Evolutionary conservation across 78 protist species (phyloP).

Genomic region (Dictyostelium firmibasis): DNA sequence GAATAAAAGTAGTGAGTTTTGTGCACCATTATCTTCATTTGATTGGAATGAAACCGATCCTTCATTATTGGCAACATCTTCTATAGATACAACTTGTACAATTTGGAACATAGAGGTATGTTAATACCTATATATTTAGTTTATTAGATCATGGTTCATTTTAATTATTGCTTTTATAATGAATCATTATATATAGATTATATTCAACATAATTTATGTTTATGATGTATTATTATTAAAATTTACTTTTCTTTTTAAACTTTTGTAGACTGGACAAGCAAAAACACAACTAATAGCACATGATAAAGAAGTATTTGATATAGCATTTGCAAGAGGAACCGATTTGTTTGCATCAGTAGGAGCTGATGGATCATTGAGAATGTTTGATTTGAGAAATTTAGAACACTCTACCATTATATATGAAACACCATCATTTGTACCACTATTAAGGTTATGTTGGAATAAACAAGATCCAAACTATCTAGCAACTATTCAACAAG

Average conservation of each 20-base stretch:
- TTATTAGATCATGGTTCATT: no score
- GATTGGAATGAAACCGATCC: conserved; percentile 98
- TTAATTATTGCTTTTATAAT: background rate
- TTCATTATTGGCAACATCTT: conserved; percentile 92
- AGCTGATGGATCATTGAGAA: conserved; percentile 97
- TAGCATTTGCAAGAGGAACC: conserved; percentile 90
- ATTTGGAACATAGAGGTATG: conserved; percentile 94
- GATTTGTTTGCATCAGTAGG: conserved; percentile 95
- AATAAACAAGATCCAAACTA: conserved; percentile 96
- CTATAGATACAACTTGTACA: conserved; percentile 96
- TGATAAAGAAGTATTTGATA: conserved; percentile 98
- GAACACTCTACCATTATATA: conserved; percentile 98
- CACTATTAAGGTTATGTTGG: conserved; percentile 97
- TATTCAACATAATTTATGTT: no score
- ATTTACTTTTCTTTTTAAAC: background rate
- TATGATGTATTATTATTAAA: background rate
- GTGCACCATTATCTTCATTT: conserved; percentile 98
- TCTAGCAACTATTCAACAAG: conserved; percentile 95
- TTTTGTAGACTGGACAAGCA: conserved; percentile 80
- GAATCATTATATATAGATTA: no score
- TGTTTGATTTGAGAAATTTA: conserved; percentile 96
- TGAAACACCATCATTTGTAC: conserved; percentile 89
- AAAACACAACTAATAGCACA: conserved; percentile 99
- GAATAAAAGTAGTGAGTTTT: conserved; percentile 94
- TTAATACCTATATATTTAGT: no score